Percentiles rank a stretch among this genome's conserved stretches.
Evolutionary conservation across 768 basidiomycete genomes (phyloP).

Genomic region (Hirschioporus abietinus): DNA sequence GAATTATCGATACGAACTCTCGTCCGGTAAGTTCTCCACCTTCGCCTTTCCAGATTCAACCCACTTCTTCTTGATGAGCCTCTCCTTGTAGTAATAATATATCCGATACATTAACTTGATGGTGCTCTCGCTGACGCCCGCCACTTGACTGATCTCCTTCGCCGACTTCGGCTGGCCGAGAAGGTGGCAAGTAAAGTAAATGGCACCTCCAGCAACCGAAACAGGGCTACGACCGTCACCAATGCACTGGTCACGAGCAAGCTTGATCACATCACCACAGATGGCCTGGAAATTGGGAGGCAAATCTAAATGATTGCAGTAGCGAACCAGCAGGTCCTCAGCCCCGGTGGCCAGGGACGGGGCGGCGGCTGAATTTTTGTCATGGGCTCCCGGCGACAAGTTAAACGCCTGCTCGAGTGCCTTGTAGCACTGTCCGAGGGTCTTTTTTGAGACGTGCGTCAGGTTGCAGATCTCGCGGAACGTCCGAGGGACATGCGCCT

Average conservation of each 20-base stretch:
- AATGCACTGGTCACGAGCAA: slow-evolving; percentile 77
- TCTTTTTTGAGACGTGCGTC: slow-evolving; percentile 92
- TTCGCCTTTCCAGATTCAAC: slow-evolving; percentile 72
- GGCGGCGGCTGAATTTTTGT: slow-evolving; percentile 30
- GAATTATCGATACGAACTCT: slow-evolving; percentile 14
- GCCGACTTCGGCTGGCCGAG: slow-evolving; percentile 70
- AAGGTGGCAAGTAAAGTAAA: slow-evolving; percentile 86
- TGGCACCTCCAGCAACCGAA: slow-evolving; percentile 97
- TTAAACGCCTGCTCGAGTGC: slow-evolving; percentile 86
- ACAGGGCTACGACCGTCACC: slow-evolving; percentile 94
- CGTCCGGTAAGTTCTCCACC: slow-evolving; percentile 30
- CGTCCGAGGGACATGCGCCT: slow-evolving; percentile 91
- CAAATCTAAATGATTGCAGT: slow-evolving; percentile 88
- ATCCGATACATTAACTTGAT: slow-evolving; percentile 85
- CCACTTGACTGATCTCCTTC: slow-evolving; percentile 84
- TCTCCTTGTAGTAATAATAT: slow-evolving; percentile 69
- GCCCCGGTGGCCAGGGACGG: slow-evolving; percentile 60
- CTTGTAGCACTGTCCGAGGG: slow-evolving; percentile 90
- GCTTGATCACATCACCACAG: slow-evolving; percentile 75
- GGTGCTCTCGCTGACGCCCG: slow-evolving; percentile 93
- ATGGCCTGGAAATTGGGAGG: slow-evolving; percentile 79
- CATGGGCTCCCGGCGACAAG: slow-evolving; percentile 65
- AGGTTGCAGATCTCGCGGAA: slow-evolving; percentile 95
- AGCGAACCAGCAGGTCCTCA: slow-evolving; percentile 85
- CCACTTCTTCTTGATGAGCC: slow-evolving; percentile 82